Base-by-base conservation (phyloP, 805 yeast genomes). In the Spathaspora arborariae region DNA sequence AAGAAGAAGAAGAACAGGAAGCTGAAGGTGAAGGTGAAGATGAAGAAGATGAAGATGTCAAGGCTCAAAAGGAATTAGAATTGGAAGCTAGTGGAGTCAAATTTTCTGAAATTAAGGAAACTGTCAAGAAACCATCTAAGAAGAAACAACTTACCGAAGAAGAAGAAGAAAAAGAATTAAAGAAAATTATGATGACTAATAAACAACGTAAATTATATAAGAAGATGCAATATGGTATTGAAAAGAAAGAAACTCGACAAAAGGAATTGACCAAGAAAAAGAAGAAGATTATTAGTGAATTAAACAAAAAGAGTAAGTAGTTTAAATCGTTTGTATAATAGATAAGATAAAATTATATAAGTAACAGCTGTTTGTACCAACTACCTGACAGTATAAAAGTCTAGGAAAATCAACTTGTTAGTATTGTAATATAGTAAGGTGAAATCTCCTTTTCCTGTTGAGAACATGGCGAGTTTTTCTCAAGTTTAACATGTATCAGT, bases 141-240 rank as follows among this genome's bases (percentile, higher is more conserved):
- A 64, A 76, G 49, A 78, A 76, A 53, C 79, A 79, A 41, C 50
- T 41, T 30, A 16, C 44, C 11, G 49, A 45, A 19, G 85, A 81
- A 52, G 81, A 71, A 39, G 91, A 85, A 72, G 97, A 90, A 65
- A 88, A 88, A 72, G 94, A 91, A 55, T 80, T 92, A 74, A 88
- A 88, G 75, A 83, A 82, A 84, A 88, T 90, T 62, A 92, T 94
- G 99, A 92, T 94, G 99, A 80, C 92, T 57, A 90, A 90, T 74
- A 94, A 92, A 70, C 96, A 92, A 73, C 87, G 90, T 76, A 88
- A 88, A 67, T 75, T 91, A 55, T 94, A 94, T 77, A 86, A 86
- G 75, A 87, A 87, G 83, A 88, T 92, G 96, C 94, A 89, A 72
- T 84, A 88, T 65, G 92, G 96, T 49, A 81, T 87, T 57, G 83